Base-by-base conservation (phyloP, 495 filamentous ascomycete species). In the Podospora bellae-mahoneyi region DNA sequence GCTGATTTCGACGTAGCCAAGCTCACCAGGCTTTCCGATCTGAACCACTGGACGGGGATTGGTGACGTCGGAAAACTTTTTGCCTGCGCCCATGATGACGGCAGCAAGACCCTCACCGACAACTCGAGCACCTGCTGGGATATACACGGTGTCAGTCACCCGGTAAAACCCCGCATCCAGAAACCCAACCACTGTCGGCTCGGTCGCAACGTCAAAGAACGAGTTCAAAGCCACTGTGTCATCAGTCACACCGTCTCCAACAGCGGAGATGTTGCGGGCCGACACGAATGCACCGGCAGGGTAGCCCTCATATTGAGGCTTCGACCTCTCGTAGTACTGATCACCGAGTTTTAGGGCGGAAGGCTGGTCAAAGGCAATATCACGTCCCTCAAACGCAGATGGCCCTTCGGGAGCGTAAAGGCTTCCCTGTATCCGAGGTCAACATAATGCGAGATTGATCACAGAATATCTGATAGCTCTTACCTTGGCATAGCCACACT, bases 231-330 rank as follows among this genome's bases (percentile, higher is more conserved):
- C 72, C 13, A 30, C 66, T 1, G 78, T 78, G 66, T 80, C 78
- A 23, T 80, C 78, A 0, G 69, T 70, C 13, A 66, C 13, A 3
- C 77, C 78, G 34, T 80, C 76, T 1, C 78, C 78, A n/a, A 27
- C 54, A 0, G 73, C 75, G 20, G 69, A 55, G 18, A 56, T 34
- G n/a, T 70, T 68, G 5, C 76, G 74, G 2, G 75, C 71, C 15
- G 75, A 73, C 28, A 78, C 34, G 44, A 81, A 79, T 19, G 62
- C 60, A 2, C 78, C 80, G 4, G 80, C 79, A 1, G 82, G 70
- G n/a, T 82, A 67, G 13, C 73, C 73, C 57, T 85, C 83, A 74
- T 93, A 93, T 26, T 90, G 84, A 10, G 90, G 90, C 81, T 89
- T 90, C 56, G 87, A 86, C 13, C 84, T 83, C 69, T 89, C 84